Evolutionary conservation across 1,284 basidiomycete species (phyloP).

Genomic region (Heterobasidion parviporum): DNA sequence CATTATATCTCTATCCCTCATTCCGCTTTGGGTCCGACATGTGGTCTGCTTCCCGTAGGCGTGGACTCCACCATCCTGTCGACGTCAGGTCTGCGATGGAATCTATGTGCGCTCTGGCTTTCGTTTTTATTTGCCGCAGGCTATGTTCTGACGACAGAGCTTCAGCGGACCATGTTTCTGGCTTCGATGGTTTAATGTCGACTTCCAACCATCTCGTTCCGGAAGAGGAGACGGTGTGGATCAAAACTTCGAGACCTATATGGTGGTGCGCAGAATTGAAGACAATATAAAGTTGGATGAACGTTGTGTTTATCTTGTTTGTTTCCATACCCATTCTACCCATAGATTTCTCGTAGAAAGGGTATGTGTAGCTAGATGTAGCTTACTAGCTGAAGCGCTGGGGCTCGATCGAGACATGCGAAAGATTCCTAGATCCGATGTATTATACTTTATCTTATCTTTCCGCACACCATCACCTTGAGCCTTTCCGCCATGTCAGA

Average conservation of each 20-base stretch:
- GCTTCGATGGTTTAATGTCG: slow-evolving; percentile 77
- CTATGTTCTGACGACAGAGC: not conserved
- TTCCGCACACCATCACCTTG: not conserved
- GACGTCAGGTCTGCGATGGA: slow-evolving; percentile 86
- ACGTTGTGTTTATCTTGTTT: too few relatives aligned
- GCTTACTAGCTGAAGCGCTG: too few relatives aligned
- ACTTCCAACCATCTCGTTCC: slow-evolving; percentile 87
- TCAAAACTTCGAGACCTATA: slow-evolving; percentile 77
- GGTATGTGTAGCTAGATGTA: too few relatives aligned
- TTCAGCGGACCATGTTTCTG: slow-evolving; percentile 54
- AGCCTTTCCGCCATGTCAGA: not conserved
- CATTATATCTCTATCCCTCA: slow-evolving; percentile 76
- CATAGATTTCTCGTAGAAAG: too few relatives aligned
- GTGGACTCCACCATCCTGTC: slow-evolving; percentile 67
- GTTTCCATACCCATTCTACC: too few relatives aligned
- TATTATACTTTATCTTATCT: not conserved
- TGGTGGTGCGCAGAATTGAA: slow-evolving; percentile 59
- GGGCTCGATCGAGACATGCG: too few relatives aligned
- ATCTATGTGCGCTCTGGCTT: slow-evolving; percentile 55
- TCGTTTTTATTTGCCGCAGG: not conserved
- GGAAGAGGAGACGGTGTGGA: slow-evolving; percentile 47
- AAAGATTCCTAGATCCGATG: not conserved
- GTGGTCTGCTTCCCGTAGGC: slow-evolving; percentile 89
- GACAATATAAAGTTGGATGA: not conserved
- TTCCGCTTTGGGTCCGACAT: slow-evolving; percentile 73